Evolutionary conservation across 345 rosid species (phyloP).

Genomic region (Gynandropsis gynandra): DNA sequence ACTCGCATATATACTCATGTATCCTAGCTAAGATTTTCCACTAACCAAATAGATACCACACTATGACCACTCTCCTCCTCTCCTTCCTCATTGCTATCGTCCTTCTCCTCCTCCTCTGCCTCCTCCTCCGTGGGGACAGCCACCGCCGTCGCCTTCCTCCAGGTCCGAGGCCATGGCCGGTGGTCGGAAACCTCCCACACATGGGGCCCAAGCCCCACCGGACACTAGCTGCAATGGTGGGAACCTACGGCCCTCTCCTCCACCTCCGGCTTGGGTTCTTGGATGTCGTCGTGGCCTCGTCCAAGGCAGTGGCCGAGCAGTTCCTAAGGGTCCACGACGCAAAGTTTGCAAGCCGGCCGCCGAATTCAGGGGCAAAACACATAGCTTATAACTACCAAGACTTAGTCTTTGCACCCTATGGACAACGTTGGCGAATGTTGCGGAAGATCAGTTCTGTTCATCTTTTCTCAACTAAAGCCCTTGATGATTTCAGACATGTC

Average conservation of each 20-base stretch:
- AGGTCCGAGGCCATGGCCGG: slow-evolving; percentile 63
- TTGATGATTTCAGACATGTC: slow-evolving; percentile 64
- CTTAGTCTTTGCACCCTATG: slow-evolving; percentile 90
- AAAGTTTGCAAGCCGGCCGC: slow-evolving; percentile 86
- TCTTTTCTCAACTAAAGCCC: slow-evolving; percentile 80
- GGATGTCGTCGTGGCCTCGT: slow-evolving; percentile 53
- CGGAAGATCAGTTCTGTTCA: slow-evolving; percentile 77
- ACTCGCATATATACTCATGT: too few species aligned
- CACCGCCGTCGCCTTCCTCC: slow-evolving; percentile 45
- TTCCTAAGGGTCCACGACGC: slow-evolving; percentile 48
- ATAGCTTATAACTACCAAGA: slow-evolving; percentile 88
- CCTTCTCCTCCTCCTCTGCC: slow-evolving; percentile 14
- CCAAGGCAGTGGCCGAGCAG: slow-evolving; percentile 55
- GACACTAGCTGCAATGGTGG: slow-evolving; percentile 37
- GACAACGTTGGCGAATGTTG: slow-evolving; percentile 78
- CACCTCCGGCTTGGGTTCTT: slow-evolving; percentile 55
- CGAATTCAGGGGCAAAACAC: slow-evolving; percentile 81
- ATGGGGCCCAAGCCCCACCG: slow-evolving; percentile 59
- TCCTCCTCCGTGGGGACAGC: slow-evolving; percentile 14
- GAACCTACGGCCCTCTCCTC: slow-evolving; percentile 52
- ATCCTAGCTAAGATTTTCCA: too few species aligned
- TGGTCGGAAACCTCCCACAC: slow-evolving; percentile 62
- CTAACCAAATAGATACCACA: too few species aligned
- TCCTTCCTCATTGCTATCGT: slow-evolving; percentile 24
- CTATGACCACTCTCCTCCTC: slow-evolving; percentile 27